These are phyloP conservation scores for Volvox reticuliferus DNA, from an alignment of 139 green algal genomes.

Conservation along the genomic window DNA sequence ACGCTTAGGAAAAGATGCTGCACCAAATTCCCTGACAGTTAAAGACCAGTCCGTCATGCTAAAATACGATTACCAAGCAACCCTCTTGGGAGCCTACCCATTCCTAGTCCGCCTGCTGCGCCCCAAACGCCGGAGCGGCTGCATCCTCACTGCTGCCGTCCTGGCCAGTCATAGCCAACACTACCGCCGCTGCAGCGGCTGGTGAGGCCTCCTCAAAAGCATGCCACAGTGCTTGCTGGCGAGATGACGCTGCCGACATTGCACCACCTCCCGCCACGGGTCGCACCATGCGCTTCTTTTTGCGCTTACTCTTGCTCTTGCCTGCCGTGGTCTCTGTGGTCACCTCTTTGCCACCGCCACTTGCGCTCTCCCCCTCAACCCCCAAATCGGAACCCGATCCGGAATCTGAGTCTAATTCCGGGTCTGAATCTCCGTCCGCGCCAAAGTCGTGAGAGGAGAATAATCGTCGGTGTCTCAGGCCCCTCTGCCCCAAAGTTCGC, in stretches of 20 bases:
- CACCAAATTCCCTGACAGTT: too few relatives aligned
- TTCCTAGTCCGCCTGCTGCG: neutral
- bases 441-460: neutral
- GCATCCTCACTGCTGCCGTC: neutral
- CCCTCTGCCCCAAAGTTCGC: neutral
- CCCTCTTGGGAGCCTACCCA: too few relatives aligned
- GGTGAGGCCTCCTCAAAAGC: conserved; percentile 1
- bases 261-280: neutral
- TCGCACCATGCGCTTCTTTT: neutral
- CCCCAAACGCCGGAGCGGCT: neutral
- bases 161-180: neutral
- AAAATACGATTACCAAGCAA: too few relatives aligned
- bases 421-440: neutral
- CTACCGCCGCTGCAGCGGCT: neutral
- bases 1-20: too few relatives aligned
- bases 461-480: neutral
- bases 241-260: neutral
- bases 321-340: neutral
- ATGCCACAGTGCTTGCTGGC: conserved; percentile 5
- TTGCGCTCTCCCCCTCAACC: neutral
- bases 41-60: too few relatives aligned
- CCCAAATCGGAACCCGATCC: neutral
- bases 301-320: neutral
- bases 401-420: neutral
- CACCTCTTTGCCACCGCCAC: too few relatives aligned